These are phyloP conservation scores for Elsinoe batatas DNA, from an alignment of 2,329 filamentous ascomycete genomes.

Conservation along the genomic window DNA sequence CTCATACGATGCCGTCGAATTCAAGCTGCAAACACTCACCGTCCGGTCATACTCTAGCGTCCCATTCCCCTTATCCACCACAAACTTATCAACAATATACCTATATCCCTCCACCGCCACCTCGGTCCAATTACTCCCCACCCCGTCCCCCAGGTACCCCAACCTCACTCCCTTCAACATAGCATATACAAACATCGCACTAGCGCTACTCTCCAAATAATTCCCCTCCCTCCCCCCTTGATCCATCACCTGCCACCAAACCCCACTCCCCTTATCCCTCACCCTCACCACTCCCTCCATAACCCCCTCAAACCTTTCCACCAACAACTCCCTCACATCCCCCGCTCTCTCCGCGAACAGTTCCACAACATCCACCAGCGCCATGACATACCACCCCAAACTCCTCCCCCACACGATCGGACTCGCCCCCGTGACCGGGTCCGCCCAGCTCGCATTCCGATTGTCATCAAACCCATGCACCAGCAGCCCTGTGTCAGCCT, in stretches of 20 bases:
- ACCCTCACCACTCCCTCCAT: constrained; percentile 32
- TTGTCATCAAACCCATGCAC: constrained; percentile 47
- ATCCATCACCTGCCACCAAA: constrained; percentile 50
- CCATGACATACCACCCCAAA: constrained; percentile 46
- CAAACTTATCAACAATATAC: constrained; percentile 36
- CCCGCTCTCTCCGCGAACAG: constrained; percentile 24
- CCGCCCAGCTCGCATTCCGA: constrained; percentile 43
- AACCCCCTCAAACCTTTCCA: constrained; percentile 29
- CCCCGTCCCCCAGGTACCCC: constrained; percentile 26
- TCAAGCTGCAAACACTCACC: constrained; percentile 43
- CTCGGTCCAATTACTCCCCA: constrained; percentile 36
- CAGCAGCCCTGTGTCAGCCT: constrained; percentile 35
- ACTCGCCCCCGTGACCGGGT: constrained; percentile 40
- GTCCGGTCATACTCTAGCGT: constrained; percentile 44
- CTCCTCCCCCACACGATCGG: constrained; percentile 46
- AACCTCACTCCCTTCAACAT: constrained; percentile 39
- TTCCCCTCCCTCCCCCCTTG: constrained; percentile 41
- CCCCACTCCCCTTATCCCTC: constrained; percentile 34
- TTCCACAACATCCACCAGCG: constrained; percentile 41
- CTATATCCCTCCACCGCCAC: constrained; percentile 37
- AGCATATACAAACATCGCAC: constrained; percentile 48
- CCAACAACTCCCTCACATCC: constrained; percentile 22
- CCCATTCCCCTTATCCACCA: constrained; percentile 39
- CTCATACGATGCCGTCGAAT: constrained; percentile 41
- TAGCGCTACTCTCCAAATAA: constrained; percentile 51